These are phyloP conservation scores for Ustilago loliicola DNA, from an alignment of 1,284 basidiomycete genomes.

Conservation along the genomic window DNA sequence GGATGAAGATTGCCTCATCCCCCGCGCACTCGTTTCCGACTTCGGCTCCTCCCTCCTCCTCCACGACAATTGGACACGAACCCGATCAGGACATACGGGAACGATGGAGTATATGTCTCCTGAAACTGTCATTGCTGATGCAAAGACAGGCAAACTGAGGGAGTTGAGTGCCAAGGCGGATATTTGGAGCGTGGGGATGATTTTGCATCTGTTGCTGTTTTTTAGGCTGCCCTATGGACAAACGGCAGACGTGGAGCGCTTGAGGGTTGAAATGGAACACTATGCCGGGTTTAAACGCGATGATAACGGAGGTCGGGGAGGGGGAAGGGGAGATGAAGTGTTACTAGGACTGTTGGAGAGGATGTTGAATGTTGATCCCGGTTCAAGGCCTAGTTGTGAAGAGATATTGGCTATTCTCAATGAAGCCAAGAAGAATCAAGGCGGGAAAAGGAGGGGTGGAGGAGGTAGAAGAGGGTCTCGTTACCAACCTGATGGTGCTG, in stretches of 20 bases:
- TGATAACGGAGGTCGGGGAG: constrained; percentile 58
- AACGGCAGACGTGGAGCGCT: constrained; percentile 75
- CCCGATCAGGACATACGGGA: constrained; percentile 85
- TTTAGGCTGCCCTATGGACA: constrained; percentile 75
- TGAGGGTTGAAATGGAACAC: constrained; percentile 80
- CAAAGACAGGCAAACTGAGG: constrained; percentile 75
- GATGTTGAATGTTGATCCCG: constrained; percentile 77
- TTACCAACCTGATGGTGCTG: too few relatives aligned
- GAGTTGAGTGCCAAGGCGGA: constrained; percentile 84
- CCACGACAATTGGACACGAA: constrained; percentile 58
- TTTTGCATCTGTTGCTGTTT: constrained; percentile 89
- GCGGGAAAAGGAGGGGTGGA: not conserved
- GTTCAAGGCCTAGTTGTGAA: constrained; percentile 79
- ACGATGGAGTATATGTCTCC: constrained; percentile 83
- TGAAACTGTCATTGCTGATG: constrained; percentile 77
- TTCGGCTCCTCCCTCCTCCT: constrained; percentile 82
- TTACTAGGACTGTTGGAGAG: constrained; percentile 81
- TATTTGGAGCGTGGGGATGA: constrained; percentile 80
- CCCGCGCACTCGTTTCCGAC: constrained; percentile 86
- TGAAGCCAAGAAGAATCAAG: not conserved
- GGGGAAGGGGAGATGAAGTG: constrained; percentile 78
- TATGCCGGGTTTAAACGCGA: constrained; percentile 78
- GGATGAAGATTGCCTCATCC: constrained; percentile 86
- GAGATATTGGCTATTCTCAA: constrained; percentile 73
- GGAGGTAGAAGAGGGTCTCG: not conserved